These are phyloP conservation scores for Datisca glomerata DNA, from an alignment of 306 rosid genomes.

Conservation along the genomic window DNA sequence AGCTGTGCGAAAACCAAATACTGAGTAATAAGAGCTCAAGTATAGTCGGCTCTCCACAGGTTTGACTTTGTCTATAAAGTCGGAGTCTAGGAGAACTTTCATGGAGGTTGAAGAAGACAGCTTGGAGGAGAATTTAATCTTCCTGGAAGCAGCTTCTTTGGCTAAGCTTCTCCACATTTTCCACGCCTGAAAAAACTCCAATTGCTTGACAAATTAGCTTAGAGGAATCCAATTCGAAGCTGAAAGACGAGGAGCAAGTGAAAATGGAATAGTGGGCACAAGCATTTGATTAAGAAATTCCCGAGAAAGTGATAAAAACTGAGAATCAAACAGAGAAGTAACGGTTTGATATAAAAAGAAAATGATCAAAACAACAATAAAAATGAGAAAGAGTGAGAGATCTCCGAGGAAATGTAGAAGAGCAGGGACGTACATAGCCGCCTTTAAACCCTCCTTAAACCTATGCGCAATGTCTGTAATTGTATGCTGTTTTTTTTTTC, in stretches of 20 bases:
- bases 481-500: no score
- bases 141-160: conserved; percentile 36
- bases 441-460: conserved; percentile 70
- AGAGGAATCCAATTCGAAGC: conserved; percentile 6
- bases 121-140: conserved; percentile 12
- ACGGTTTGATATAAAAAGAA: no score
- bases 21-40: conserved; percentile 6
- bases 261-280: conserved; percentile 6
- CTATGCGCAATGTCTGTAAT: conserved; percentile 17
- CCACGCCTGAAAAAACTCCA: not conserved
- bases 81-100: conserved; percentile 8
- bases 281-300: not conserved
- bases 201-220: not conserved
- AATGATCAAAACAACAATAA: no score
- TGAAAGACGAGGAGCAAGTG: conserved; percentile 3
- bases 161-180: conserved; percentile 55
- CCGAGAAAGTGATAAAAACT: not conserved
- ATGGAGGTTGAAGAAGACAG: conserved; percentile 10
- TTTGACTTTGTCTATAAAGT: conserved; percentile 17
- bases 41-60: conserved; percentile 4
- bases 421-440: conserved; percentile 19
- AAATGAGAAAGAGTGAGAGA: not conserved
- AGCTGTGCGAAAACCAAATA: conserved; percentile 11
- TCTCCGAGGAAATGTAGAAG: not conserved
- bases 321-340: not conserved